Conservation (phyloP, 2,329 filamentous ascomycete species). For the Trichophyton schoenleinii region DNA sequence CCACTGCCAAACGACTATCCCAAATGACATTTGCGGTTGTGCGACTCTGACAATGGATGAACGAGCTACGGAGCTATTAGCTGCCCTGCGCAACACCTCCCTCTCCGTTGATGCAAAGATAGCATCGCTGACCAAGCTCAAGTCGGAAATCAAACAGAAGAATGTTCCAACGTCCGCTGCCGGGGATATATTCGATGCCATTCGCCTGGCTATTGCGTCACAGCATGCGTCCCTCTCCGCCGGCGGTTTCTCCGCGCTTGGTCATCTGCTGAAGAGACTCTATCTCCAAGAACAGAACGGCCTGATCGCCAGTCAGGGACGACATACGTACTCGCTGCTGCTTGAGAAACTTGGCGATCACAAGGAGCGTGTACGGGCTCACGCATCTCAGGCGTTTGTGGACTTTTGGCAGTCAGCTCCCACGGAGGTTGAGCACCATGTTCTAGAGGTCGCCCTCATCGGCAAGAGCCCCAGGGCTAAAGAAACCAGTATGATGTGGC, state of each 20-base stretch:
- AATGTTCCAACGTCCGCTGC: constrained; percentile 67
- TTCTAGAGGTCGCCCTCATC: constrained; percentile 64
- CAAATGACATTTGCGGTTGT: constrained; percentile 12
- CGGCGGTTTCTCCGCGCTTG: constrained; percentile 75
- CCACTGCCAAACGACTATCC: not conserved
- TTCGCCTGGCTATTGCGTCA: constrained; percentile 61
- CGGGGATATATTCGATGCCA: constrained; percentile 64
- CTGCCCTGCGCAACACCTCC: constrained; percentile 48
- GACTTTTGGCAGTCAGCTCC: constrained; percentile 63
- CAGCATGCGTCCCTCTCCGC: constrained; percentile 67
- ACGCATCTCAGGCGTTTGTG: constrained; percentile 61
- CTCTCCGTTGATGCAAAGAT: constrained; percentile 58
- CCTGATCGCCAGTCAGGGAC: constrained; percentile 55
- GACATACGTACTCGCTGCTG: constrained; percentile 59
- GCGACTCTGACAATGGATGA: constrained; percentile 39
- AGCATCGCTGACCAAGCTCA: constrained; percentile 58
- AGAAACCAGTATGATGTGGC: constrained; percentile 73
- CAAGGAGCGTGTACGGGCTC: constrained; percentile 68
- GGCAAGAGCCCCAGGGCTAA: constrained; percentile 76
- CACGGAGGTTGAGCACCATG: constrained; percentile 62
- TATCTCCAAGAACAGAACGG: constrained; percentile 71
- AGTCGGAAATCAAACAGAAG: constrained; percentile 83
- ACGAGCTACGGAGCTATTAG: constrained; percentile 42
- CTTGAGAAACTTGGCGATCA: constrained; percentile 77
- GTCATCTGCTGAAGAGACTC: constrained; percentile 74